phyloP scores from a whole-genome alignment of 306 rosid species.

The Ormosia emarginata region DNA sequence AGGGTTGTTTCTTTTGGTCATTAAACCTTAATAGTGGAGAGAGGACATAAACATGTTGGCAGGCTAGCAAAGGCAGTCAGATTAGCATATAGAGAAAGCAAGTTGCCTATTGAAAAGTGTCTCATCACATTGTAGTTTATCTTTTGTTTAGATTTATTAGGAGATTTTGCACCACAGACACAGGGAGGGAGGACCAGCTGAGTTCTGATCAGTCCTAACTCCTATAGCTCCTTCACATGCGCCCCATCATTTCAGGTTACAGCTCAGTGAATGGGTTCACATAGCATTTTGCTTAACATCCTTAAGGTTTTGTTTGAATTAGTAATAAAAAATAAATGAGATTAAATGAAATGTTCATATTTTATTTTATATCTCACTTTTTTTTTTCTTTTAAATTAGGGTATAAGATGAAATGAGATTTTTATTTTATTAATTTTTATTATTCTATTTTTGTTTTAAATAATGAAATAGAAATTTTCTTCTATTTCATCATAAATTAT shows the following conservation, averaged over 20 bases:
- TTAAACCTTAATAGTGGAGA: conserved; percentile 24
- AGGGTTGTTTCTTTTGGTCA: conserved; percentile 11
- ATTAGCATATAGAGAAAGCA: conserved; percentile 33
- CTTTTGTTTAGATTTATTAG: background rate
- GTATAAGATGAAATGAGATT: no score
- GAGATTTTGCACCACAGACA: conserved; percentile 8
- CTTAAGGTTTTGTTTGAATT: no score
- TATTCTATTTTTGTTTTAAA: no score
- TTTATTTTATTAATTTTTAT: no score
- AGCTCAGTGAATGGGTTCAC: conserved; percentile 50
- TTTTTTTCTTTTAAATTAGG: background rate
- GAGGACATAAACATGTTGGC: conserved; percentile 44
- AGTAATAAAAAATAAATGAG: no score
- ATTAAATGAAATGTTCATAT: no score
- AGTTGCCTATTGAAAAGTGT: conserved; percentile 23
- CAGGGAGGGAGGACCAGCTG: conserved; percentile 21
- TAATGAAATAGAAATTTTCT: no score
- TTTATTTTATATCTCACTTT: background rate
- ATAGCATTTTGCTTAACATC: conserved; percentile 23
- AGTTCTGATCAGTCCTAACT: conserved; percentile 25
- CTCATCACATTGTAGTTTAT: conserved; percentile 12
- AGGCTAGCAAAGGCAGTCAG: conserved; percentile 31
- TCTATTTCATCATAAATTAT: no score
- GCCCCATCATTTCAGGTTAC: conserved; percentile 48
- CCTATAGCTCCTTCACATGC: conserved; percentile 45